Conservation (phyloP, 73 alveolate species). For the Tetrahymena borealis region DNA sequence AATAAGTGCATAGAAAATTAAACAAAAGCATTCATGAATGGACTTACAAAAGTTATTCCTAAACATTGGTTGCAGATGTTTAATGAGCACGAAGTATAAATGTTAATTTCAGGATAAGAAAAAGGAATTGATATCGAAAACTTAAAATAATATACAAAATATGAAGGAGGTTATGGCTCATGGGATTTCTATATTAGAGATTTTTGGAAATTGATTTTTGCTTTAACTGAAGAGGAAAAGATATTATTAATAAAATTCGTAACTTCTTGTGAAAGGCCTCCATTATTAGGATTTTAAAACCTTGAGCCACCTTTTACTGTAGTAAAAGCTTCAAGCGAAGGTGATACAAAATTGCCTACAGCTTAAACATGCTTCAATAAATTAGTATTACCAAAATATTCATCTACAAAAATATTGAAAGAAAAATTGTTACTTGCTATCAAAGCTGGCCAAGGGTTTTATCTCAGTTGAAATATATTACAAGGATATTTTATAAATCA, state of each 20-base stretch:
- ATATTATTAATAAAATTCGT: conserved; percentile 79
- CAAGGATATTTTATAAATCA: too few relatives aligned
- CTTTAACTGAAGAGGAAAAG: conserved; percentile 70
- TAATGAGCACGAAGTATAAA: conserved; percentile 83
- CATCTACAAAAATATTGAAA: conserved; percentile 35
- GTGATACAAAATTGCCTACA: conserved; percentile 61
- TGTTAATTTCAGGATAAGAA: conserved; percentile 85
- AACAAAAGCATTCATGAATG: conserved; percentile 77
- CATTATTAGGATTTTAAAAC: conserved; percentile 82
- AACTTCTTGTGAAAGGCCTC: conserved; percentile 87
- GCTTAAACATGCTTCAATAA: conserved; percentile 70
- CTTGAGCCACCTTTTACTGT: conserved; percentile 72
- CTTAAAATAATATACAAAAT: conserved; percentile 75
- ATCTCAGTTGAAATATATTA: conserved; percentile 35
- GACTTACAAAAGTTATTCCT: conserved; percentile 79
- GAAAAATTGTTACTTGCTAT: conserved; percentile 58
- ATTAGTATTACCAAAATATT: conserved; percentile 54
- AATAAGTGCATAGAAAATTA: conserved; percentile 70
- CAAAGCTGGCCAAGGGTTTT: conserved; percentile 59
- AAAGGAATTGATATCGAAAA: conserved; percentile 75
- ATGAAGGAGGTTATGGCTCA: conserved; percentile 71
- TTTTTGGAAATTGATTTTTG: conserved; percentile 87
- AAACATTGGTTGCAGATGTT: conserved; percentile 66
- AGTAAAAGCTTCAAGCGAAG: conserved; percentile 45
- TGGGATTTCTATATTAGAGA: conserved; percentile 54